Evolutionary conservation across 345 rosid species (phyloP).

Genomic region (Populus nigra): DNA sequence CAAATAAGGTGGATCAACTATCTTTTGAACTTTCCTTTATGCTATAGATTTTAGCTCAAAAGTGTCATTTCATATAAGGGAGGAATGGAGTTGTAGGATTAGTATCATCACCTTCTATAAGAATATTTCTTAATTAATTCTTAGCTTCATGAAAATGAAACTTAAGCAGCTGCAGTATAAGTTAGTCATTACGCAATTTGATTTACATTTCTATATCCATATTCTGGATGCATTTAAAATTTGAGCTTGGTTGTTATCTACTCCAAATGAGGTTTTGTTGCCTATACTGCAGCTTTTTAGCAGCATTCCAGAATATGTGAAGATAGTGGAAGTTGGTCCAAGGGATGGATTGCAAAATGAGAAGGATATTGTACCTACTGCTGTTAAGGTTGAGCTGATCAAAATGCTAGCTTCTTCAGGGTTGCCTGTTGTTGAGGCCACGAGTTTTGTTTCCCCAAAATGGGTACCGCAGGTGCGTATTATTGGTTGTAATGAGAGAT

Average conservation of each 20-base stretch:
- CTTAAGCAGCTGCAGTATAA: too few species aligned
- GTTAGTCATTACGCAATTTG: too few species aligned
- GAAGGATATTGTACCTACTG: constrained; percentile 52
- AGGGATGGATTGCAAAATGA: constrained; percentile 75
- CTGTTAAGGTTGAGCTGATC: constrained; percentile 59
- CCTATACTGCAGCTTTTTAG: constrained; percentile 40
- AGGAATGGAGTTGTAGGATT: not conserved
- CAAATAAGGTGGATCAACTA: constrained; percentile 54
- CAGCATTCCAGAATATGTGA: constrained; percentile 56
- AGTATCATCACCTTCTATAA: too few species aligned
- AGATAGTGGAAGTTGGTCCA: constrained; percentile 80
- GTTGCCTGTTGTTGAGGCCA: constrained; percentile 66
- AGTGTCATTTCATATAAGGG: too few species aligned
- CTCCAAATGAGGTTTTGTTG: not conserved
- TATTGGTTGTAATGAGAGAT: too few species aligned
- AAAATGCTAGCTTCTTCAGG: constrained; percentile 52
- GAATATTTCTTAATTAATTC: too few species aligned
- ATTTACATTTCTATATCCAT: too few species aligned
- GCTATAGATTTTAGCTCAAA: too few species aligned
- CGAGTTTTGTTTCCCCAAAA: constrained; percentile 79
- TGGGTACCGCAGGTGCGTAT: constrained; percentile 70
- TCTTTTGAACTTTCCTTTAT: not conserved
- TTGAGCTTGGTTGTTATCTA: not conserved
- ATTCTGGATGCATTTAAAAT: too few species aligned
- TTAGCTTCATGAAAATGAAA: too few species aligned